Evolutionary conservation across 352 stramenopile species (phyloP), one percentile per base, ranked within the genome.

Genomic region (Thalassiosira ordinaria): DNA sequence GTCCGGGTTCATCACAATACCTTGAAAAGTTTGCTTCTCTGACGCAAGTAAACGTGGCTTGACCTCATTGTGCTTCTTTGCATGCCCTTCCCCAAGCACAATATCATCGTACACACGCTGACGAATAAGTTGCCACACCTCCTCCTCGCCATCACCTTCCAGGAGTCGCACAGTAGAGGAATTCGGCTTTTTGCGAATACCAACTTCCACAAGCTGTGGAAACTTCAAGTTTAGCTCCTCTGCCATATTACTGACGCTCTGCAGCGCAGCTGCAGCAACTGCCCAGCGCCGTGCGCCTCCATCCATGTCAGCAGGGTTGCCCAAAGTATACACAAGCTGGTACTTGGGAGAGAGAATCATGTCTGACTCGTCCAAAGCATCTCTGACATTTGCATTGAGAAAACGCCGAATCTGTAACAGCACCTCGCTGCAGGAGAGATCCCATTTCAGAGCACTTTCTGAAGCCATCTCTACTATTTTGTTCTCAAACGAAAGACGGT

Each of bases 331-430:
- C 16, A 71, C 33, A 1, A 71, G 62, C 47, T 71, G 62, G 26
- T 71, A 71, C 24, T 27, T 11, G 13, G 62, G 62, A 2, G 47
- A 59, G 0, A 61, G 26, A 61, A 71, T 71, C 24, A 31, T 13
- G 24, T 71, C 62, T 27, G 44, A 61, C n/a, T 71, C 62, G 49
- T 71, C 62, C 13, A 71, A 2, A 26, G 61, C 60, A 49, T 71
- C 18, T 6, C 62, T 41, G 14, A 0, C 1, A 49, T 1, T 1
- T 27, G 11, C 24, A 14, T 46, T 31, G 1, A 71, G 24, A 3
- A 20, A 26, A 1, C 24, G 16, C 1, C 37, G 4, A 2, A 71
- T 29, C 6, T 61, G 18, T 3, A 71, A n/a, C 14, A 71, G 31
- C 0, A 13, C 27, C 22, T 39, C n/a, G 4, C 44, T 29, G 2